phyloP scores from a whole-genome alignment of 1,284 basidiomycete genomes.

The Sporisorium sorghi region DNA sequence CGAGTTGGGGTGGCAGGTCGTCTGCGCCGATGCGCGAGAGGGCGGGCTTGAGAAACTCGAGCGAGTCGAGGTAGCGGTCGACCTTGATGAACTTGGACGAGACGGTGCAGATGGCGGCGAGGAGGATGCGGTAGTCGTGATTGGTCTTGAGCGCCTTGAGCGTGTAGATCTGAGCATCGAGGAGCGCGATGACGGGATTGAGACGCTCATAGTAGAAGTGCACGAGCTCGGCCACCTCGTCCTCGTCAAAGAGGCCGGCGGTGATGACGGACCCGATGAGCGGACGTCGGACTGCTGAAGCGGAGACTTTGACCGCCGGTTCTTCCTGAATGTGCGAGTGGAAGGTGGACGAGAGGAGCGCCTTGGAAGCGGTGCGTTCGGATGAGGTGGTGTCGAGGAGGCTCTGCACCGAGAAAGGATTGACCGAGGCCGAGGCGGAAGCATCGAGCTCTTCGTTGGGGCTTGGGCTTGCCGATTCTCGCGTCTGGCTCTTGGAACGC shows the following conservation, averaged over 20 bases:
- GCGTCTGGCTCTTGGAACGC: constrained; percentile 24
- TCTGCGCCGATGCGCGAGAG: constrained; percentile 76
- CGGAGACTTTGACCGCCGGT: constrained; percentile 45
- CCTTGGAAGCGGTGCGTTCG: constrained; percentile 43
- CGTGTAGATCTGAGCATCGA: constrained; percentile 69
- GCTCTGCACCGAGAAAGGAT: constrained; percentile 52
- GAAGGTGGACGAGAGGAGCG: constrained; percentile 49
- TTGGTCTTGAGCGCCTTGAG: constrained; percentile 75
- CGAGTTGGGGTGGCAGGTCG: constrained; percentile 79
- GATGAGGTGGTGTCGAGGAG: constrained; percentile 48
- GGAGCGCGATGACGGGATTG: constrained; percentile 64
- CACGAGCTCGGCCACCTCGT: constrained; percentile 44
- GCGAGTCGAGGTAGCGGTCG: constrained; percentile 68
- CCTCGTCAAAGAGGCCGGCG: constrained; percentile 45
- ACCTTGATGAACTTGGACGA: constrained; percentile 85
- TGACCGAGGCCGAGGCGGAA: constrained; percentile 26
- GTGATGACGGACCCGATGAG: constrained; percentile 52
- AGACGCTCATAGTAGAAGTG: constrained; percentile 51
- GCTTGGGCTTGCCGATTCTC: constrained; percentile 34
- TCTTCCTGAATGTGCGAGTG: constrained; percentile 47
- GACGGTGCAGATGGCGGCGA: constrained; percentile 83
- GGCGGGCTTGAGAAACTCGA: constrained; percentile 75
- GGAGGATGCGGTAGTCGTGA: constrained; percentile 79
- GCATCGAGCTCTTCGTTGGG: constrained; percentile 31
- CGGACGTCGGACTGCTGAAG: constrained; percentile 29